phyloP scores from a whole-genome alignment of 1,139 yeast genomes.

The Blastobotrys apis region DNA sequence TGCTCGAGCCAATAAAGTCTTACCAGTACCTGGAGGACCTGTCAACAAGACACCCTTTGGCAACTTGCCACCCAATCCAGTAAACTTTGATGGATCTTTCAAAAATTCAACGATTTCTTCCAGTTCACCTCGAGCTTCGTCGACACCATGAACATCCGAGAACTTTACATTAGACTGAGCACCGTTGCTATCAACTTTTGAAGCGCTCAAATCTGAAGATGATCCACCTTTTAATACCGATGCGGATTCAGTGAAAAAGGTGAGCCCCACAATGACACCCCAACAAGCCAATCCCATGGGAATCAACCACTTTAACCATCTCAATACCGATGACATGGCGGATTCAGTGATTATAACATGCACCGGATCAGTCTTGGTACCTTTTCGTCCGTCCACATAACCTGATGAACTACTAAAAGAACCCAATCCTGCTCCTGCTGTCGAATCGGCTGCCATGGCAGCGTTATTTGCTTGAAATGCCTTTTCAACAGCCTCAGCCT shows the following conservation, averaged over 20 bases:
- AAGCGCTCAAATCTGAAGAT: slow-evolving; percentile 50
- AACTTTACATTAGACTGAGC: slow-evolving; percentile 87
- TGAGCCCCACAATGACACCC: slow-evolving; percentile 55
- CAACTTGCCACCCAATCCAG: slow-evolving; percentile 93
- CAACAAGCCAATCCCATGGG: slow-evolving; percentile 69
- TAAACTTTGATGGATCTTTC: slow-evolving; percentile 92
- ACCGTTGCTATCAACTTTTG: slow-evolving; percentile 44
- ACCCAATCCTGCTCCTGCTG: slow-evolving; percentile 13
- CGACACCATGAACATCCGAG: slow-evolving; percentile 94
- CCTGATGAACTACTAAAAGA: neutral
- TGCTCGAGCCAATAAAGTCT: slow-evolving; percentile 92
- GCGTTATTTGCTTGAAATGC: slow-evolving; percentile 18
- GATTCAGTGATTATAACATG: slow-evolving; percentile 90
- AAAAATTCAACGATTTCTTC: slow-evolving; percentile 96
- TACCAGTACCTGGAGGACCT: slow-evolving; percentile 99
- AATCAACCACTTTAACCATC: slow-evolving; percentile 86
- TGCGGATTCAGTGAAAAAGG: slow-evolving; percentile 78
- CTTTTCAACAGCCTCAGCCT: slow-evolving; percentile 54
- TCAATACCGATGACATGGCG: slow-evolving; percentile 66
- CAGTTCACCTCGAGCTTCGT: slow-evolving; percentile 94
- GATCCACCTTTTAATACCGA: slow-evolving; percentile 75
- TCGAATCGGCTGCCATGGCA: slow-evolving; percentile 21
- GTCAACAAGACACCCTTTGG: slow-evolving; percentile 96
- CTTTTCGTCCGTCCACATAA: slow-evolving; percentile 25
- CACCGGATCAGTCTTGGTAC: slow-evolving; percentile 61